These are phyloP conservation scores for Dipsacomyces acuminosporus DNA, from an alignment of 371 early-diverging fungal species.

Conservation along the genomic window DNA sequence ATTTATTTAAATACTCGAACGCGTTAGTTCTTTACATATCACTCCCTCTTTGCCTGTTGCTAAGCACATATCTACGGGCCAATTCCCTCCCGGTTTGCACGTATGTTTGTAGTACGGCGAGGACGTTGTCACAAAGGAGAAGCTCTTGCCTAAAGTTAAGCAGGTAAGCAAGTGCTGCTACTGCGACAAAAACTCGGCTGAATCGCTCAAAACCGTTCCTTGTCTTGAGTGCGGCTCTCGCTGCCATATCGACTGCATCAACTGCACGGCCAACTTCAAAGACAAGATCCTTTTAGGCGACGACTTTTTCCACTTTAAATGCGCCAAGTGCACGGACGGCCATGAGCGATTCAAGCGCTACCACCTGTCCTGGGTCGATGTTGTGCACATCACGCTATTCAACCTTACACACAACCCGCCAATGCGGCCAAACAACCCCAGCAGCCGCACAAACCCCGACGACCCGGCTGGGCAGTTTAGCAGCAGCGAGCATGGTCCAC, in stretches of 20 bases:
- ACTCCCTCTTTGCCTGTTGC: too few species aligned
- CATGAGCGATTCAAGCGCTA: conserved; percentile 51
- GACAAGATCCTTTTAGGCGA: conserved; percentile 53
- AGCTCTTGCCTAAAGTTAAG: conserved; percentile 43
- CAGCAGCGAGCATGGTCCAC: conserved; percentile 47
- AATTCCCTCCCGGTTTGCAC: too few species aligned
- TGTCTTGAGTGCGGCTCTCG: conserved; percentile 47
- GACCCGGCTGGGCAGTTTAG: conserved; percentile 31
- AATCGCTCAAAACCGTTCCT: conserved; percentile 48
- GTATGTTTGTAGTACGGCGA: conserved; percentile 26
- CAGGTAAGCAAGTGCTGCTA: conserved; percentile 47
- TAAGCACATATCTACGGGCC: too few species aligned
- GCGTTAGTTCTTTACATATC: too few species aligned
- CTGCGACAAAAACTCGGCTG: conserved; percentile 46
- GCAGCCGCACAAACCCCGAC: conserved; percentile 16
- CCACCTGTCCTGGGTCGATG: conserved; percentile 56
- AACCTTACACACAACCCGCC: conserved; percentile 49
- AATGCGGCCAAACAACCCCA: conserved; percentile 24
- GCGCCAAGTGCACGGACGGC: conserved; percentile 49
- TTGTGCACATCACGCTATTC: conserved; percentile 58
- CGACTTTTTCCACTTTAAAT: conserved; percentile 56
- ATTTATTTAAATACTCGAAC: too few species aligned
- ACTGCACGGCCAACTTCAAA: conserved; percentile 30
- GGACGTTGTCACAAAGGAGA: conserved; percentile 42
- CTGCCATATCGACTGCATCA: conserved; percentile 49